Conservation (phyloP, 1,284 basidiomycete genomes). For the Cerrena zonata region DNA sequence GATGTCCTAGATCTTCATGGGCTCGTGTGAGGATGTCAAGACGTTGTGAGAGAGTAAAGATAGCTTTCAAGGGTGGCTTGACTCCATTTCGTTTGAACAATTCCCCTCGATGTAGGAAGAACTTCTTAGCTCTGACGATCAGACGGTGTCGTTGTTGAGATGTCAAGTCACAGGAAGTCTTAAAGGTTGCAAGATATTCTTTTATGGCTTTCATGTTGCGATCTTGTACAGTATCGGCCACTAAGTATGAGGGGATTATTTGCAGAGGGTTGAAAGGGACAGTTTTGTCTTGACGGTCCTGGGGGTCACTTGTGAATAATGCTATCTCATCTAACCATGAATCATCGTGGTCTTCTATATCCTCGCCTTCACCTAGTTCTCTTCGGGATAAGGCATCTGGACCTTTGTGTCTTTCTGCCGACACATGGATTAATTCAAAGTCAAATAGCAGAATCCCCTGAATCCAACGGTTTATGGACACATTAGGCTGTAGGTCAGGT, state of each 20-base stretch:
- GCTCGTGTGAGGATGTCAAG: conserved; percentile 9
- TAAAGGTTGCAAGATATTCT: conserved; percentile 14
- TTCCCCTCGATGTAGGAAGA: conserved; percentile 6
- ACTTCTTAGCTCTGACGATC: conserved; percentile 9
- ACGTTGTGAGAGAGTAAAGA: conserved; percentile 6
- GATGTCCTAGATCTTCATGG: too few species aligned
- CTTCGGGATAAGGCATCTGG: conserved; percentile 28
- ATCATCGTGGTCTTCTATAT: conserved; percentile 10
- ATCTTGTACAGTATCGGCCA: too few species aligned
- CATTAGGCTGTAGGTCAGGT: too few species aligned
- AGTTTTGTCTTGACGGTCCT: background rate
- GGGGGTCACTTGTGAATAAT: background rate
- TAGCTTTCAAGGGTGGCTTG: conserved; percentile 10
- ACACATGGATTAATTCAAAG: conserved; percentile 31
- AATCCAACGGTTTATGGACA: too few species aligned
- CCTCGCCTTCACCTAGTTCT: too few species aligned
- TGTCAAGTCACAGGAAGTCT: conserved; percentile 7
- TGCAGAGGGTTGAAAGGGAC: background rate
- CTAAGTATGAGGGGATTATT: too few species aligned
- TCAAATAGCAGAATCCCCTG: too few species aligned
- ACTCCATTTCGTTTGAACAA: conserved; percentile 13
- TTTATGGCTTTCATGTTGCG: too few species aligned
- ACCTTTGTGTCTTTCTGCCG: conserved; percentile 2
- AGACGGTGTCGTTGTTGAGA: background rate
- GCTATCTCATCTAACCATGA: background rate